Conservation (phyloP, 805 yeast species). For the Starmera pachycereana region DNA sequence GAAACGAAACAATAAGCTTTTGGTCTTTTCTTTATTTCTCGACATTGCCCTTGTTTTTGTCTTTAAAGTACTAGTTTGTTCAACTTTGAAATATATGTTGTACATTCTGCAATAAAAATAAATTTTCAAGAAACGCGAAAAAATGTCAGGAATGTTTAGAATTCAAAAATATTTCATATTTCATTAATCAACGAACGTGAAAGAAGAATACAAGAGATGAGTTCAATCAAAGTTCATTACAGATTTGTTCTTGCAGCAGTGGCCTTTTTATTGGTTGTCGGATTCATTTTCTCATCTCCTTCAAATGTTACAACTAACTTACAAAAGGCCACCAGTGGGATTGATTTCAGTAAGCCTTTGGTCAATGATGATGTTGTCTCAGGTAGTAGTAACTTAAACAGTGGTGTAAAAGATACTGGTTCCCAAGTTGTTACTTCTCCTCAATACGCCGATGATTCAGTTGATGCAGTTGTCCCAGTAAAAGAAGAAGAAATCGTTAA, state of each 20-base stretch:
- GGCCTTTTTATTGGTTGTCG: conserved; percentile 38
- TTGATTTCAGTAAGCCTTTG: conserved; percentile 2
- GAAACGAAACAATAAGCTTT: conserved; percentile 55
- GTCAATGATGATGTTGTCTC: neutral
- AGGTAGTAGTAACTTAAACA: neutral
- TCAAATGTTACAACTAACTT: conserved; percentile 23
- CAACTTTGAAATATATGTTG: too few relatives aligned
- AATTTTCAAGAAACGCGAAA: too few relatives aligned
- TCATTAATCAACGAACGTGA: too few relatives aligned
- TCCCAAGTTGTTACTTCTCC: conserved; percentile 10
- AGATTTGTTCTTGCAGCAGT: conserved; percentile 43
- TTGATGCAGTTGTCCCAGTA: conserved; percentile 3
- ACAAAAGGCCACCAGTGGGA: conserved; percentile 18
- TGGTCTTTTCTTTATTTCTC: conserved; percentile 67
- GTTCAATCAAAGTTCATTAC: conserved; percentile 11
- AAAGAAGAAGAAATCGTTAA: conserved; percentile 4
- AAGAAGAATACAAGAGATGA: neutral
- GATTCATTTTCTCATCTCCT: conserved; percentile 38
- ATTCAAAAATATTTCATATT: too few relatives aligned
- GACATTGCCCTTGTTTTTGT: conserved; percentile 38
- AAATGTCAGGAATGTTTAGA: too few relatives aligned
- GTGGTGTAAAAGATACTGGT: neutral
- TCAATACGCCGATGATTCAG: conserved; percentile 20
- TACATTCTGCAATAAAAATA: too few relatives aligned
- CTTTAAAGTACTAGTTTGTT: too few relatives aligned